These are phyloP conservation scores for Daldinia sp. DNA, from an alignment of 2,329 filamentous ascomycete species.

Conservation along the genomic window DNA sequence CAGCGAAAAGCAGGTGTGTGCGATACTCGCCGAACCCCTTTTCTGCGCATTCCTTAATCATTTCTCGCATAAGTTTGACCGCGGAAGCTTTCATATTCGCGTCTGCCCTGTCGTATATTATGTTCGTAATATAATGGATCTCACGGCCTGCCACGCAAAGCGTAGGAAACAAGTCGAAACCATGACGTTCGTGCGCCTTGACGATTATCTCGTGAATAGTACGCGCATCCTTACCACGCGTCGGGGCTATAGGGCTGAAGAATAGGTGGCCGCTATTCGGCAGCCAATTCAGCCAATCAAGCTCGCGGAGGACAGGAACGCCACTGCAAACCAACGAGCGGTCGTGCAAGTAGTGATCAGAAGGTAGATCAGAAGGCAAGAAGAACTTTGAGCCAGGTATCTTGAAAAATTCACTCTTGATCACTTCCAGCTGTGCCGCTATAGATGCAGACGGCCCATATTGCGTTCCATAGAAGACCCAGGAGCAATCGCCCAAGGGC, in stretches of 20 bases:
- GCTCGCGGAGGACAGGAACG: slow-evolving; percentile 54
- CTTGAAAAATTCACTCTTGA: slow-evolving; percentile 58
- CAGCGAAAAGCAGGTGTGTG: slow-evolving; percentile 60
- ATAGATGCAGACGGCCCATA: slow-evolving; percentile 53
- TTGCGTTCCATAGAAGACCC: slow-evolving; percentile 64
- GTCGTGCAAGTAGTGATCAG: slow-evolving; percentile 55
- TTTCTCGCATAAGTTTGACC: slow-evolving; percentile 48
- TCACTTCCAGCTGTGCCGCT: slow-evolving; percentile 52
- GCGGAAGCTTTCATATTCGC: slow-evolving; percentile 52
- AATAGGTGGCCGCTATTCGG: slow-evolving; percentile 65
- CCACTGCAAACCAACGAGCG: slow-evolving; percentile 53
- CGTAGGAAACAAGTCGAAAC: slow-evolving; percentile 64
- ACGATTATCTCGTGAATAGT: slow-evolving; percentile 57
- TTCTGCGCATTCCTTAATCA: slow-evolving; percentile 57
- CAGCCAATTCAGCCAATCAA: slow-evolving; percentile 61
- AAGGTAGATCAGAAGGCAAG: slow-evolving; percentile 56
- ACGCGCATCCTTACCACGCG: slow-evolving; percentile 60
- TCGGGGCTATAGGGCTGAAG: slow-evolving; percentile 65
- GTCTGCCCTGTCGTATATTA: slow-evolving; percentile 63
- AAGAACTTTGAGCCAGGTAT: slow-evolving; percentile 59
- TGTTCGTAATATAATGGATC: slow-evolving; percentile 67
- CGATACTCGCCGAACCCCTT: slow-evolving; percentile 61
- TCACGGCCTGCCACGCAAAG: slow-evolving; percentile 65
- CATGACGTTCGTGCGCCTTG: slow-evolving; percentile 55
- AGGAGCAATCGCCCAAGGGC: slow-evolving; percentile 57